phyloP scores from a whole-genome alignment of 2,329 filamentous ascomycete species.

The Aplosporella prunicola region DNA sequence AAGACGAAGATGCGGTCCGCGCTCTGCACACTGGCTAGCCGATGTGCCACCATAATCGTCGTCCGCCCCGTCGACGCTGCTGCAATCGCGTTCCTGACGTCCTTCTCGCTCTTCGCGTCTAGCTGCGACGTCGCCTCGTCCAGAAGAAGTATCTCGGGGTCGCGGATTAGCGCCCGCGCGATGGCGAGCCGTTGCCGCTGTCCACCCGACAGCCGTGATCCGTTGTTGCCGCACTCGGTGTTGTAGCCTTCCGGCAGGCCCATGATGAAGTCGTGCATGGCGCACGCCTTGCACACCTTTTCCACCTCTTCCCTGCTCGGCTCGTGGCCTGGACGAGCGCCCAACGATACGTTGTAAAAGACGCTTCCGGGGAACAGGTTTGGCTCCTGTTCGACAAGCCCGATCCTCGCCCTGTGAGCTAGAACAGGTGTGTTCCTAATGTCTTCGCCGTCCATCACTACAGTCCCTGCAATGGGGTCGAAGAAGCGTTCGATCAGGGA shows the following conservation, averaged over 20 bases:
- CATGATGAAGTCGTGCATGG: conserved; percentile 39
- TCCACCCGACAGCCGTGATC: conserved; percentile 36
- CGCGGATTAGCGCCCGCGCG: conserved; percentile 36
- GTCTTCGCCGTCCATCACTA: conserved; percentile 34
- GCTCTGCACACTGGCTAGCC: conserved; percentile 67
- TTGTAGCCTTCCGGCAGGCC: conserved; percentile 39
- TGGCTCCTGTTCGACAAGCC: conserved; percentile 37
- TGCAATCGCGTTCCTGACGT: conserved; percentile 33
- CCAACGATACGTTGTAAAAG: conserved; percentile 35
- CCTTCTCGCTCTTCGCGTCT: conserved; percentile 36
- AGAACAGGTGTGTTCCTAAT: conserved; percentile 30
- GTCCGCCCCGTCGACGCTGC: conserved; percentile 39
- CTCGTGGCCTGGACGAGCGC: conserved; percentile 21
- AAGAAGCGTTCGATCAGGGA: conserved; percentile 40
- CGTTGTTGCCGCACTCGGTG: conserved; percentile 36
- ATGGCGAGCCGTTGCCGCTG: conserved; percentile 39
- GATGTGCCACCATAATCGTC: conserved; percentile 68
- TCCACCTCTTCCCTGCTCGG: conserved; percentile 21
- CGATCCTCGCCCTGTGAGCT: conserved; percentile 29
- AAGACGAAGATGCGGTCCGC: conserved; percentile 75
- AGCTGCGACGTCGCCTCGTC: conserved; percentile 40
- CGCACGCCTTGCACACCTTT: conserved; percentile 32
- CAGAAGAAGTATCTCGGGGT: conserved; percentile 37
- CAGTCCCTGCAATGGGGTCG: conserved; percentile 30
- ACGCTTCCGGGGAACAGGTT: conserved; percentile 38